Base-by-base conservation (phyloP, 2,329 filamentous ascomycete genomes). In the Botrytis galanthina region DNA sequence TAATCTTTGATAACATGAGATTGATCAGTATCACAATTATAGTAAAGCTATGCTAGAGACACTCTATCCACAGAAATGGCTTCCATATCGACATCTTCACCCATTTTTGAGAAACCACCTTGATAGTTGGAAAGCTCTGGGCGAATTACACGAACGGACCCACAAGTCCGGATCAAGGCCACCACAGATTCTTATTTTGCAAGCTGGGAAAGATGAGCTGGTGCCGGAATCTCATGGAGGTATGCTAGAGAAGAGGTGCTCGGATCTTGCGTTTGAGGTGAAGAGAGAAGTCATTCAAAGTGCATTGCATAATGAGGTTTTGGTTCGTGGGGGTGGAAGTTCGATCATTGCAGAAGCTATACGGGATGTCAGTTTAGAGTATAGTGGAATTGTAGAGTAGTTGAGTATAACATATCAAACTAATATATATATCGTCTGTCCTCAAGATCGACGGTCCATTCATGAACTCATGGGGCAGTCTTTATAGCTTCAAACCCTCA, bases 51-150 rank as follows among this genome's bases (percentile, higher is more conserved):
- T 95, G 91, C 84, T 95, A 9, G 83, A 87, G 60, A 89, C 88
- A 1, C 81, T 95, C 4, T 95, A 95, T 79, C 92, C 92, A 1
- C 91, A 94, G 77, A 92, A 88, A 77, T 95, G 92, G 92, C 83
- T 95, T 10, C 93, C 93, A 0, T 95, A 95, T 80, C 87, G 88
- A 64, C 90, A 95, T 79, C 84, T 95, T 0, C 89, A 89, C 85
- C 91, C 91, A 0, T 94, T 95, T 79, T 84, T 95, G 18, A 86
- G 91, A 76, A 94, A 87, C 74, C 86, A 88, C 59, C 82, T 90
- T 51, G 86, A 90, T 76, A 89, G 84, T 75, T 86, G 82, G 83
- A 79, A 82, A 71, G 89, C 89, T 75, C 75, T 90, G 44, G 83
- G 81, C 5, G 70, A 80, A 42, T 84, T 90, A 48, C 81, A 83